phyloP scores from a whole-genome alignment of 164 flowering plant species.

The Macadamia integrifolia region DNA sequence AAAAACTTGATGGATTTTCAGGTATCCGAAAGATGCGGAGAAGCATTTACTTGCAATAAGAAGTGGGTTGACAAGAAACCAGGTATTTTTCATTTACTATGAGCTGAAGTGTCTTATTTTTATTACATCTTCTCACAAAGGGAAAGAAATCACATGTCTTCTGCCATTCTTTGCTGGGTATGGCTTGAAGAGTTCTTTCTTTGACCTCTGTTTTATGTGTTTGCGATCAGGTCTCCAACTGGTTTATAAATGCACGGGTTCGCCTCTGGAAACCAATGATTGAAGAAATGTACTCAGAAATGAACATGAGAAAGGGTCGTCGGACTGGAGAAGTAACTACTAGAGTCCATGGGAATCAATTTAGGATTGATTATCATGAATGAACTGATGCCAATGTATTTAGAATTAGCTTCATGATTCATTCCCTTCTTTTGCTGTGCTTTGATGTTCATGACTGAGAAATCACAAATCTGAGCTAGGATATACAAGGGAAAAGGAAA shows the following conservation, averaged over 20 bases:
- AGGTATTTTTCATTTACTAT: constrained; percentile 35
- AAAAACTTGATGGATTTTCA: constrained; percentile 25
- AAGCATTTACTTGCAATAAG: constrained; percentile 83
- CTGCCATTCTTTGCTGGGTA: neutral
- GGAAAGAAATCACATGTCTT: neutral
- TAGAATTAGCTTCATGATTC: neutral
- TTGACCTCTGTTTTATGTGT: neutral
- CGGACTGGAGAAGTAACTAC: constrained; percentile 18
- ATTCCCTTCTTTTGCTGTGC: neutral
- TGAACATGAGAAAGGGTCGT: constrained; percentile 25
- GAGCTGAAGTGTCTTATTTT: neutral
- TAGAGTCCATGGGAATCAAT: constrained; percentile 9
- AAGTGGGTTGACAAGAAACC: constrained; percentile 95
- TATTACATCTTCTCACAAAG: no score
- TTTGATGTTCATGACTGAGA: neutral
- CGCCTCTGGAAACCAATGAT: constrained; percentile 89
- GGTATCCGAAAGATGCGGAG: constrained; percentile 97
- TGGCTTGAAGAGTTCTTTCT: neutral
- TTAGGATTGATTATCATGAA: constrained; percentile 11
- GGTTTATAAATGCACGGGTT: constrained; percentile 87
- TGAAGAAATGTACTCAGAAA: constrained; percentile 75
- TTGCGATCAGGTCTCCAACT: constrained; percentile 59
- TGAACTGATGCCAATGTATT: neutral
- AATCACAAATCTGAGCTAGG: neutral
- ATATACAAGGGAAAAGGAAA: no score